Evolutionary conservation across 1,284 basidiomycete species (phyloP).

Genomic region (Ceratobasidium sp.): DNA sequence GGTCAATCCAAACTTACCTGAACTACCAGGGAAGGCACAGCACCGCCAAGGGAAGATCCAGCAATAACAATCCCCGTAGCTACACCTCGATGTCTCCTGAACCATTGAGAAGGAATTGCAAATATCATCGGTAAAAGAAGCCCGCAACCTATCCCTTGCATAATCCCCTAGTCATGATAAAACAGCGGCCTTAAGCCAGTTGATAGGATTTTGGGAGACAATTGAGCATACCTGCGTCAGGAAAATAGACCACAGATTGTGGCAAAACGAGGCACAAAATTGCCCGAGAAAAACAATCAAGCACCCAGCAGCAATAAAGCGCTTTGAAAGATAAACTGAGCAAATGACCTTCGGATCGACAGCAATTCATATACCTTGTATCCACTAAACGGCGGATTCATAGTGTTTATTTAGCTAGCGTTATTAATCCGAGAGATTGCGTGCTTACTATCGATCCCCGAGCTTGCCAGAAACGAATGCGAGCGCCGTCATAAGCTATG

Average conservation of each 20-base stretch:
- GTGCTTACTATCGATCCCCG: slow-evolving; percentile 41
- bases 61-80: slow-evolving; percentile 46
- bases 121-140: slow-evolving; percentile 43
- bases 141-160: slow-evolving; percentile 42
- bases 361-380: neutral
- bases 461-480: slow-evolving; percentile 33
- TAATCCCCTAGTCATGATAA: slow-evolving; percentile 31
- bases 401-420: no score
- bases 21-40: slow-evolving; percentile 21
- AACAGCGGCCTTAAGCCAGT: neutral
- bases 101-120: slow-evolving; percentile 46
- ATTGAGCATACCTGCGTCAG: slow-evolving; percentile 41
- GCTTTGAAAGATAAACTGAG: slow-evolving; percentile 15
- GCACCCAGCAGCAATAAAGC: slow-evolving; percentile 40
- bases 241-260: slow-evolving; percentile 44
- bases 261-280: slow-evolving; percentile 42
- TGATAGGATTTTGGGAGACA: neutral
- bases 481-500: slow-evolving; percentile 12
- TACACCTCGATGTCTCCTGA: slow-evolving; percentile 43
- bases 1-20: slow-evolving; percentile 20
- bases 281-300: slow-evolving; percentile 40
- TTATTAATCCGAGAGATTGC: no score
- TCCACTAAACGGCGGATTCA: neutral
- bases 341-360: neutral
- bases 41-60: slow-evolving; percentile 44